phyloP scores from a whole-genome alignment of 345 rosid genomes.

The Trapa incisa region DNA sequence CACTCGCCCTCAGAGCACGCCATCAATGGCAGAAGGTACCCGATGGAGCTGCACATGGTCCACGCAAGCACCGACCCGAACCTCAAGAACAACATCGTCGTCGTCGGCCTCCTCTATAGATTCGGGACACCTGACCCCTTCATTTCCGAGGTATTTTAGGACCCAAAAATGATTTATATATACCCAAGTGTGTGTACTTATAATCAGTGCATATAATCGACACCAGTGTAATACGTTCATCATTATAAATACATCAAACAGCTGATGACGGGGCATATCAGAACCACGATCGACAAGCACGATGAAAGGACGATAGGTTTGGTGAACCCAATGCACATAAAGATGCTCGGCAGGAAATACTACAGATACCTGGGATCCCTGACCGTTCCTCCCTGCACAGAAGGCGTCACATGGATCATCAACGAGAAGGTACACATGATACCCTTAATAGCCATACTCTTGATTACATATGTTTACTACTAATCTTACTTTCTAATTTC shows the following conservation, averaged over 20 bases:
- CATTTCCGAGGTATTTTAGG: constrained; percentile 38
- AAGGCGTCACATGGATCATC: constrained; percentile 65
- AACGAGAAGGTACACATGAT: constrained; percentile 27
- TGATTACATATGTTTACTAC: no score
- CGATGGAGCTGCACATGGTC: constrained; percentile 65
- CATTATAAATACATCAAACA: neutral
- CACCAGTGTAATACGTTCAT: no score
- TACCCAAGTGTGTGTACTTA: neutral
- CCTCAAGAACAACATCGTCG: constrained; percentile 25
- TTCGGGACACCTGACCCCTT: constrained; percentile 40
- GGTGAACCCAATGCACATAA: constrained; percentile 41
- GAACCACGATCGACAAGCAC: constrained; percentile 12
- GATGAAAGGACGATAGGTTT: constrained; percentile 26
- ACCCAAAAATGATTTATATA: no score
- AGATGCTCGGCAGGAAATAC: constrained; percentile 33
- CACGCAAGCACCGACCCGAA: constrained; percentile 41
- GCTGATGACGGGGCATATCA: constrained; percentile 20
- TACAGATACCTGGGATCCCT: constrained; percentile 72
- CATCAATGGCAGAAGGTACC: constrained; percentile 46
- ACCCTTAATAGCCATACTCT: no score
- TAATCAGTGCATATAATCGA: neutral
- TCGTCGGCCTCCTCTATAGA: constrained; percentile 39
- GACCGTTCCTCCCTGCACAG: constrained; percentile 73
- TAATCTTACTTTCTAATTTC: neutral
- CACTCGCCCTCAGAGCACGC: constrained; percentile 77